phyloP scores from a whole-genome alignment of 2,329 filamentous ascomycete species.

The Ploettnerulaceae sp. region DNA sequence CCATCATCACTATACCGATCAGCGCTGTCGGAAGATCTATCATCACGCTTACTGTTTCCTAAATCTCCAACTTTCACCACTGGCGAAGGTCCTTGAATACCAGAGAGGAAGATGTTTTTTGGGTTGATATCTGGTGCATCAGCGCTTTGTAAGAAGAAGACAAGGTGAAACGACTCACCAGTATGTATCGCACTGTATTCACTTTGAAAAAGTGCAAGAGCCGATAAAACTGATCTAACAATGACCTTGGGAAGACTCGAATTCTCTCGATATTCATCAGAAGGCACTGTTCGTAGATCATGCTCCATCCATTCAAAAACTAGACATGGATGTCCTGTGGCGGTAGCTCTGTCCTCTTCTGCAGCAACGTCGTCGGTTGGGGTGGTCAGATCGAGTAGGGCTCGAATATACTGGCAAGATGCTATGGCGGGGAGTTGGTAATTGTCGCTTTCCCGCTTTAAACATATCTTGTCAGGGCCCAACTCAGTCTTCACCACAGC shows the following conservation, averaged over 20 bases:
- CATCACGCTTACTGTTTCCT: neutral
- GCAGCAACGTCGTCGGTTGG: neutral
- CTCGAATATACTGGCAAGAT: too few species aligned
- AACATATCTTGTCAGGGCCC: too few species aligned
- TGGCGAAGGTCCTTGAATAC: neutral
- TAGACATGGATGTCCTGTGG: neutral
- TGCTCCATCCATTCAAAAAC: neutral
- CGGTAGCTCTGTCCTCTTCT: neutral
- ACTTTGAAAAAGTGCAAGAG: neutral
- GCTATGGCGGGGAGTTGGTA: too few species aligned
- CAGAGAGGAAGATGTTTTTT: neutral
- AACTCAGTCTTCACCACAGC: too few species aligned
- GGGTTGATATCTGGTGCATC: conserved; percentile 2
- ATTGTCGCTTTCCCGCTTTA: too few species aligned
- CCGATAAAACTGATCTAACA: neutral
- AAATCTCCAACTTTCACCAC: neutral
- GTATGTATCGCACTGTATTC: neutral
- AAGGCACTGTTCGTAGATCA: neutral
- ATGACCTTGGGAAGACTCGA: neutral
- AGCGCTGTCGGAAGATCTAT: neutral
- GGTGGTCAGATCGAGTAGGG: neutral
- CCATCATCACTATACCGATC: neutral
- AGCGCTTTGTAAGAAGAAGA: too few species aligned
- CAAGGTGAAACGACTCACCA: too few species aligned
- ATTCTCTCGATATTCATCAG: neutral